These are phyloP conservation scores for Helminthosporium solani DNA, from an alignment of 2,329 filamentous ascomycete genomes.

Conservation along the genomic window DNA sequence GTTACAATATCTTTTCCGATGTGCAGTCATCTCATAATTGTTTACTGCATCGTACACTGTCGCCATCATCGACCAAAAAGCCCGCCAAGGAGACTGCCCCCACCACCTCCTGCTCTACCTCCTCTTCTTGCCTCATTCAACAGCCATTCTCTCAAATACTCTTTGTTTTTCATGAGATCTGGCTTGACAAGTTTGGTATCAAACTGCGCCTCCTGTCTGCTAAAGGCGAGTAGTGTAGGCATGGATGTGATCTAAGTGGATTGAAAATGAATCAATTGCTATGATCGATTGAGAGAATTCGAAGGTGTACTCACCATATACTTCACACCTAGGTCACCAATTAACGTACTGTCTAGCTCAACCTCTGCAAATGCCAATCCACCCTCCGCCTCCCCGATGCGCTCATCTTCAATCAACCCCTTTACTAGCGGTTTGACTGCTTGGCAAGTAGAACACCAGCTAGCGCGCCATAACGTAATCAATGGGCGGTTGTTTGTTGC, in stretches of 20 bases:
- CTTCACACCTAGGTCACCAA: constrained; percentile 45
- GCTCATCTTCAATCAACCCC: constrained; percentile 46
- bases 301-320: constrained; percentile 38
- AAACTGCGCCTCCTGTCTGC: constrained; percentile 51
- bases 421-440: constrained; percentile 46
- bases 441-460: constrained; percentile 50
- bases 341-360: constrained; percentile 48
- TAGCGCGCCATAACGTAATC: constrained; percentile 53
- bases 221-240: constrained; percentile 53
- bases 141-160: constrained; percentile 50
- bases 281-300: no score
- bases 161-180: constrained; percentile 49
- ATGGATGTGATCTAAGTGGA: constrained; percentile 45
- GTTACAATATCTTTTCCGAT: no score
- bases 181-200: constrained; percentile 47
- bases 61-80: constrained; percentile 30
- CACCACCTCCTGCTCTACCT: constrained; percentile 46
- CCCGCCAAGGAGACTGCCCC: constrained; percentile 44
- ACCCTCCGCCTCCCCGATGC: constrained; percentile 47
- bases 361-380: constrained; percentile 52
- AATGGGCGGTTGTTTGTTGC: constrained; percentile 47
- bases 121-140: constrained; percentile 50
- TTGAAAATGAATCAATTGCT: no score
- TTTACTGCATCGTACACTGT: no score
- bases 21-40: no score